Evolutionary conservation across 768 basidiomycete species (phyloP), one percentile per base, ranked within the genome.

Genomic region (Cyathus striatus): DNA sequence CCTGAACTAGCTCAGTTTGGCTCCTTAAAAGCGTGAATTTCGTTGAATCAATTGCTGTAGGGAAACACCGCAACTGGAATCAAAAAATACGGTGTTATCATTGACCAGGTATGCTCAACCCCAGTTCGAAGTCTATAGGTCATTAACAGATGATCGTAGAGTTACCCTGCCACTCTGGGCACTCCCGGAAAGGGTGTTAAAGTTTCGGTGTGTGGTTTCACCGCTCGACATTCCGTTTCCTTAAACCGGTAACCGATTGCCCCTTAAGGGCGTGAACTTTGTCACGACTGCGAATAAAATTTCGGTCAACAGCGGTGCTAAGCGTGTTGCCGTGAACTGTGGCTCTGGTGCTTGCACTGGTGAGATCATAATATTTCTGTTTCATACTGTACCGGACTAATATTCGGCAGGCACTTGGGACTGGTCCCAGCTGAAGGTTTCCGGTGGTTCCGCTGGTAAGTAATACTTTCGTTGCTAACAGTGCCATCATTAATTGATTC

Each of bases 121-220:
- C n/a, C n/a, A n/a, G n/a, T n/a, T n/a, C n/a, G n/a, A n/a, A n/a
- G n/a, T n/a, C n/a, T n/a, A n/a, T n/a, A n/a, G n/a, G n/a, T n/a
- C n/a, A n/a, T n/a, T n/a, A n/a, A n/a, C n/a, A n/a, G 14, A 24
- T 23, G 14, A 23, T 40, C n/a, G 16, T 53, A 80, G 70, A 82
- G 78, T 52, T 83, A 84, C 54, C 79, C 81, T 3, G 48, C 56
- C 18, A 65, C 68, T 9, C 50, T 78, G 13, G 74, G 75, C 14
- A 73, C 64, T 0, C 77, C 83, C 3, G 80, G 80, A 23, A 75
- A 56, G 13, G 81, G 80, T 3, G 75, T 79, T 10, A 58, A 48
- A n/a, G 60, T 83, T 49, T 81, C 73, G n/a, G 79, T 82, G 48
- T 48, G 73, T 54, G 10, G 21, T n/a, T 35, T 7, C 20, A 35